Evolutionary conservation across 345 rosid species (phyloP), one percentile per base, ranked within the genome.

Genomic region (Brassica rapa): DNA sequence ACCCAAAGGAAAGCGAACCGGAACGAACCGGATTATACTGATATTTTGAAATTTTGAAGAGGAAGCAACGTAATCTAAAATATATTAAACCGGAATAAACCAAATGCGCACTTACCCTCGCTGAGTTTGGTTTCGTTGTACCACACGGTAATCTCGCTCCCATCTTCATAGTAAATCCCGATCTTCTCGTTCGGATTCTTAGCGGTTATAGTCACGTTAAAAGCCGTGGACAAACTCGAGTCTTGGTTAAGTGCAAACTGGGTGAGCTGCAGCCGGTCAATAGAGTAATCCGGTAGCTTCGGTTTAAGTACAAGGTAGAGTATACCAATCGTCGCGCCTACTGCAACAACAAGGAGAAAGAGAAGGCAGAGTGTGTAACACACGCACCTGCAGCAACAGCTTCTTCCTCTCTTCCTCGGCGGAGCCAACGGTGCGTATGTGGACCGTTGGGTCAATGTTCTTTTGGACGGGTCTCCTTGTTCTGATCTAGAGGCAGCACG

Each of bases 111-210:
- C 74, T 39, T 79, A 79, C 82, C 96, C 55, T 89, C 70, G 39
- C 93, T 86, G 6, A 94, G 81, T 68, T 86, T 62, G 8, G 89
- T 72, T 5, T 82, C 81, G 2, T 9, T 6, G 83, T 88, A 92
- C 85, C 82, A 87, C 27, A 85, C 96, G 11, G 83, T 83, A 62
- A 94, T 86, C 30, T 71, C 79, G 82, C 98, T 94, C 19, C 96
- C 94, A n/a, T 89, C 89, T 66, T 89, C 94, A 74, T 94, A 94
- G 77, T 90, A 90, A 56, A 94, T 86, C 0, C 98, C 97, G 32
- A 92, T 87, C 65, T 83, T 88, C 86, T 86, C 84, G 76, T 94
- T 94, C 5, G 98, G 94, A 71, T 94, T 94, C 24, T 41, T 77
- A 1, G 97, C 93, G 0, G 89, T 89, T 19, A 94, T 86, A 0